Evolutionary conservation across 2,329 filamentous ascomycete genomes (phyloP).

Genomic region (Neofusicoccum sp.): DNA sequence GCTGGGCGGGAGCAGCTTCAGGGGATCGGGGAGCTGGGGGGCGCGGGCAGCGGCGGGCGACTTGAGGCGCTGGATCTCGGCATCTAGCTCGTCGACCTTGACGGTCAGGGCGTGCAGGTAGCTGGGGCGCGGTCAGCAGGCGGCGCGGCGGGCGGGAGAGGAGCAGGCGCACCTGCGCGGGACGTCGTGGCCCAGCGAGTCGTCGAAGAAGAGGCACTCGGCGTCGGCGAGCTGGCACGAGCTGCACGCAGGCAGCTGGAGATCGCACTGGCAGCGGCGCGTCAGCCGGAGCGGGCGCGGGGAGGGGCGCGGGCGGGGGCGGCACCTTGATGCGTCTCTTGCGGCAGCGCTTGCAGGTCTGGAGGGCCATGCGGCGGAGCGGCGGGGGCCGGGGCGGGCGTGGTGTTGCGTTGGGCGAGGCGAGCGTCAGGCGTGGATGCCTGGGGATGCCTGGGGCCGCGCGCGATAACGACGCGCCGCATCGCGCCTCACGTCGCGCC

Average conservation of each 20-base stretch:
- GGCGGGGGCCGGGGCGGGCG: not conserved
- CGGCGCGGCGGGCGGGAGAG: not conserved
- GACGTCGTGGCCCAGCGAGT: slow-evolving; percentile 13
- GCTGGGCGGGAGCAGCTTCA: not conserved
- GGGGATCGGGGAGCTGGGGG: not conserved
- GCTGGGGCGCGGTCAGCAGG: not conserved
- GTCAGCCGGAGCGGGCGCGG: not conserved
- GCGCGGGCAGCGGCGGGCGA: not conserved
- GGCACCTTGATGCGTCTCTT: slow-evolving; percentile 20
- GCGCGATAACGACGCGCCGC: not conserved
- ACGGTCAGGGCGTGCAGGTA: slow-evolving; percentile 17
- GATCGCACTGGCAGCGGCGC: slow-evolving; percentile 4
- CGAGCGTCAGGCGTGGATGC: too few species aligned
- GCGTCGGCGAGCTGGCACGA: slow-evolving; percentile 16
- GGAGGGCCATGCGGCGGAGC: slow-evolving; percentile 10
- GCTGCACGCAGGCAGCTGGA: slow-evolving; percentile 12
- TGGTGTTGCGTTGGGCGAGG: not conserved
- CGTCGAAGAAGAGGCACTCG: slow-evolving; percentile 19
- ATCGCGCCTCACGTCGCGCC: not conserved
- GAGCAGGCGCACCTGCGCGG: slow-evolving; percentile 1
- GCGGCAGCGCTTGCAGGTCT: slow-evolving; percentile 20
- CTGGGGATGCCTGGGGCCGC: not conserved
- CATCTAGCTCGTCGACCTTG: slow-evolving; percentile 18
- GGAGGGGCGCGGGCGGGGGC: not conserved
- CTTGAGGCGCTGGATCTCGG: slow-evolving; percentile 7